Evolutionary conservation across 352 stramenopile species (phyloP).

Genomic region (Pythium volutum): DNA sequence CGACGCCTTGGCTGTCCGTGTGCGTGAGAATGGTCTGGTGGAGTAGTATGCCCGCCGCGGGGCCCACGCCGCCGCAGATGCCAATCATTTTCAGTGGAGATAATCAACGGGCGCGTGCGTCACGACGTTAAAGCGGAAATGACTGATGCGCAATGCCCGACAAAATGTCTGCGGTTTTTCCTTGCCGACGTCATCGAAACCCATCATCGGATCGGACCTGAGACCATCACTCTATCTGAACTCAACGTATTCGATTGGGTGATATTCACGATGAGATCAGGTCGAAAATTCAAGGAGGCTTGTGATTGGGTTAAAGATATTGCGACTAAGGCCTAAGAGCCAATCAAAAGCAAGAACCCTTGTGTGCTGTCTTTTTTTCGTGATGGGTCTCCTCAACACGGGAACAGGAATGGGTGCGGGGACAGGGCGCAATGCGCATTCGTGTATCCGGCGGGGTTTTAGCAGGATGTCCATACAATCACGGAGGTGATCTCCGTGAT

Average conservation of each 20-base stretch:
- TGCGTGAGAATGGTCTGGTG: constrained; percentile 52
- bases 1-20: constrained; percentile 40
- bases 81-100: constrained; percentile 34
- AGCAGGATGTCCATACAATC: too few relatives aligned
- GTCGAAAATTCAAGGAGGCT: not conserved
- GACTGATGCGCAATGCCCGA: not conserved
- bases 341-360: not conserved
- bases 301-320: constrained; percentile 1
- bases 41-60: constrained; percentile 46
- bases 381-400: too few relatives aligned
- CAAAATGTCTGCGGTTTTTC: too few relatives aligned
- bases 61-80: constrained; percentile 46
- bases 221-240: constrained; percentile 10
- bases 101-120: not conserved
- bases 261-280: not conserved
- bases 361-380: constrained; percentile 7
- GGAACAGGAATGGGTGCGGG: too few relatives aligned
- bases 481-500: too few relatives aligned
- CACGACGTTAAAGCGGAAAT: not conserved
- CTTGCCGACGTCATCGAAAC: constrained; percentile 6
- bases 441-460: too few relatives aligned
- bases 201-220: not conserved
- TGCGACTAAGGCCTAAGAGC: not conserved
- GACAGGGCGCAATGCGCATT: too few relatives aligned
- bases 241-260: constrained; percentile 2